These are phyloP conservation scores for Alternaria longipes DNA, from an alignment of 2,329 filamentous ascomycete species.

Conservation along the genomic window DNA sequence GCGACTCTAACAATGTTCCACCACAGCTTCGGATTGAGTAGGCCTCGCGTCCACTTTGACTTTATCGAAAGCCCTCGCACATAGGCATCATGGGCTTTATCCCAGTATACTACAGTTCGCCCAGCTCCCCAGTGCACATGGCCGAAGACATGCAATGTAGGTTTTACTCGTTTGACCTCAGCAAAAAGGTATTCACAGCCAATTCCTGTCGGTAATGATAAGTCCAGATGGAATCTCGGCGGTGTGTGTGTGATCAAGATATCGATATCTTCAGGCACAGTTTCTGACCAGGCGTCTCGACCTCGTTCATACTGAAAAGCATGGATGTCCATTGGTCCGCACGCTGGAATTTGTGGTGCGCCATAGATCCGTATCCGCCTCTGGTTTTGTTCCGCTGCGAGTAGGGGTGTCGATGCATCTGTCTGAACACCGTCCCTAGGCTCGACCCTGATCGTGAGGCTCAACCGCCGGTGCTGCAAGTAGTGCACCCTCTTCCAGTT, in stretches of 20 bases:
- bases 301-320: slow-evolving; percentile 78
- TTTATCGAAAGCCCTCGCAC: slow-evolving; percentile 67
- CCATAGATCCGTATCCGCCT: slow-evolving; percentile 78
- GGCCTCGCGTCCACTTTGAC: slow-evolving; percentile 48
- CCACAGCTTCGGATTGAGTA: slow-evolving; percentile 58
- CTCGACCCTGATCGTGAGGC: slow-evolving; percentile 60
- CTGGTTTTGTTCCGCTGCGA: slow-evolving; percentile 24
- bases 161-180: slow-evolving; percentile 78
- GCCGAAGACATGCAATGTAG: slow-evolving; percentile 82
- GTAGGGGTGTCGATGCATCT: slow-evolving; percentile 29
- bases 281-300: slow-evolving; percentile 75
- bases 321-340: slow-evolving; percentile 72
- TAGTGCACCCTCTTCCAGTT: slow-evolving; percentile 77
- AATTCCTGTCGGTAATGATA: slow-evolving; percentile 66
- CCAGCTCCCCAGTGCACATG: slow-evolving; percentile 84
- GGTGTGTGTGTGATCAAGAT: slow-evolving; percentile 85
- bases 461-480: slow-evolving; percentile 73
- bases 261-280: slow-evolving; percentile 76
- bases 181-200: slow-evolving; percentile 76
- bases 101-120: slow-evolving; percentile 75
- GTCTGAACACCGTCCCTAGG: slow-evolving; percentile 12
- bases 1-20: slow-evolving; percentile 61
- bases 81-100: slow-evolving; percentile 75
- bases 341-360: slow-evolving; percentile 79
- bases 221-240: slow-evolving; percentile 74